These are phyloP conservation scores for Luzula sylvatica DNA, from an alignment of 176 grass and related monocot genomes.

Conservation along the genomic window DNA sequence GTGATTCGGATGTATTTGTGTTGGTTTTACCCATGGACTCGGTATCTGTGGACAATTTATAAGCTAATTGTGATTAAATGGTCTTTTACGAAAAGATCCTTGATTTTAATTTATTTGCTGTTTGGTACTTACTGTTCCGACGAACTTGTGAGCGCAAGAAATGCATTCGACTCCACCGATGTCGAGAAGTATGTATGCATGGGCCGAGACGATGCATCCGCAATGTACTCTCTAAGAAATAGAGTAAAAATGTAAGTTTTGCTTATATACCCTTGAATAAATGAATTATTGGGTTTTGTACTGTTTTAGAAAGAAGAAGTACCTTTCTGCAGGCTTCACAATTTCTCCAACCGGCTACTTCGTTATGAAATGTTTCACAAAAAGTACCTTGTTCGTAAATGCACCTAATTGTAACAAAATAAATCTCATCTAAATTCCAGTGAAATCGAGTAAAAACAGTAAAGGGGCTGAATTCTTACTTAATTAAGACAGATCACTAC, in stretches of 20 bases:
- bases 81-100: not conserved
- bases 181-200: conserved; percentile 63
- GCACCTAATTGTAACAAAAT: not conserved
- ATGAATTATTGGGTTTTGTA: not conserved
- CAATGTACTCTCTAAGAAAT: conserved; percentile 69
- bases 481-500: too few species aligned
- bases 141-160: conserved; percentile 54
- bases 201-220: conserved; percentile 82
- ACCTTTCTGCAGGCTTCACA: conserved; percentile 93
- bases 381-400: conserved; percentile 74
- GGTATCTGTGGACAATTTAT: not conserved
- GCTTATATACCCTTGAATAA: not conserved
- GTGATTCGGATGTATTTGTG: not conserved
- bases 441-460: too few species aligned
- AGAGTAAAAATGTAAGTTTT: conserved; percentile 7
- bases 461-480: too few species aligned
- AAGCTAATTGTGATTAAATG: too few species aligned
- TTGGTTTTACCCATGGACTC: conserved; percentile 36
- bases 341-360: conserved; percentile 86
- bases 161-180: conserved; percentile 83
- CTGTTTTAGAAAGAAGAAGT: not conserved
- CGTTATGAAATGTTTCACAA: conserved; percentile 84
- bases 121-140: conserved; percentile 28
- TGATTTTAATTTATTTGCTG: not conserved
- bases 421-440: not conserved